phyloP scores from a whole-genome alignment of 2,329 filamentous ascomycete genomes.

The Diaporthe humulicola region DNA sequence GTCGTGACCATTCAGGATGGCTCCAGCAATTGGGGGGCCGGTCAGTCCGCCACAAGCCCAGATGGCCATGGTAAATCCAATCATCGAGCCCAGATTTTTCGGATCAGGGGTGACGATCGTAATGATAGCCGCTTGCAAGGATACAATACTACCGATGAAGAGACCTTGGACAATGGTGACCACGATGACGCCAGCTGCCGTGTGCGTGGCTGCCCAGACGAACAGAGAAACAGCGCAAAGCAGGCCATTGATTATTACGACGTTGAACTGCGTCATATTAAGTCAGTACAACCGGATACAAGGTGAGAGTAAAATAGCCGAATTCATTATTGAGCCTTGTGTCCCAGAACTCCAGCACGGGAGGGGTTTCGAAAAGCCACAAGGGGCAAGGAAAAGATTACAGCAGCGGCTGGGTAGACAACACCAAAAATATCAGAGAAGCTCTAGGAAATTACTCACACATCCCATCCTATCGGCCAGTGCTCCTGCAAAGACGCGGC shows the following conservation, averaged over 20 bases:
- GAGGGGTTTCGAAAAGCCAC: not conserved
- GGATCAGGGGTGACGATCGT: conserved; percentile 50
- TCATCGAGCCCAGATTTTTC: conserved; percentile 66
- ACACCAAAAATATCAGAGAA: not conserved
- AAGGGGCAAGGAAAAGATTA: not conserved
- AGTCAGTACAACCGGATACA: not conserved
- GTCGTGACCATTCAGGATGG: conserved; percentile 51
- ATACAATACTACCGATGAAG: conserved; percentile 51
- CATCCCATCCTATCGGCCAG: conserved; percentile 63
- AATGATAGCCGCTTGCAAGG: conserved; percentile 51
- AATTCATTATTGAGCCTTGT: not conserved
- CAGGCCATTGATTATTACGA: conserved; percentile 75
- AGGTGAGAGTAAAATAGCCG: not conserved
- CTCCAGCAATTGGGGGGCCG: conserved; percentile 56
- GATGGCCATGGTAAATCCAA: conserved; percentile 62
- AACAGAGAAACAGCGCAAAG: conserved; percentile 69
- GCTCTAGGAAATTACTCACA: not conserved
- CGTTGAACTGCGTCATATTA: conserved; percentile 31
- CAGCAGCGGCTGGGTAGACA: not conserved
- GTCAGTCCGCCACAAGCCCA: conserved; percentile 59
- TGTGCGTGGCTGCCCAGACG: conserved; percentile 67
- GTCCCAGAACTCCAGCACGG: not conserved
- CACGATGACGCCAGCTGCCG: conserved; percentile 59
- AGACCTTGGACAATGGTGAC: conserved; percentile 49
- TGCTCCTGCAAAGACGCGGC: conserved; percentile 69